Conservation (phyloP, 345 rosid genomes). For the Salix brachista region DNA sequence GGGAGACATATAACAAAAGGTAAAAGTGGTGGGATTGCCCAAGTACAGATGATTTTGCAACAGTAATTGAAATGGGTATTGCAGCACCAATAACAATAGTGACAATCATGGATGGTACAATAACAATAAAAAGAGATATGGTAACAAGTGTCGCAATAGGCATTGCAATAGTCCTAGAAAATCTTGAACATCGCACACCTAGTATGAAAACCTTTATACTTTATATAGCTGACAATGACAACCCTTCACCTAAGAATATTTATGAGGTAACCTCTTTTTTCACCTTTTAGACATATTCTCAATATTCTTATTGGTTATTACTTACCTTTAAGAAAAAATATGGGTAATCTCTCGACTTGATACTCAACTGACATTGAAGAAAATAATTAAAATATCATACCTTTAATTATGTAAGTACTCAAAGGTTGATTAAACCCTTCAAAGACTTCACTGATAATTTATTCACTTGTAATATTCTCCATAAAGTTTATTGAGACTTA, state of each 20-base stretch:
- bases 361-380: background rate
- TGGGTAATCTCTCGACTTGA: background rate
- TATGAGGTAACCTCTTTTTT: too few relatives aligned
- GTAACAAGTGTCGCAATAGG: too few relatives aligned
- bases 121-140: too few relatives aligned
- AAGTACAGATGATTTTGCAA: too few relatives aligned
- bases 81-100: too few relatives aligned
- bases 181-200: too few relatives aligned
- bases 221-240: background rate
- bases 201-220: too few relatives aligned
- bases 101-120: too few relatives aligned
- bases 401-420: background rate
- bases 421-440: background rate
- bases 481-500: background rate
- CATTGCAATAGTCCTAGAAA: too few relatives aligned
- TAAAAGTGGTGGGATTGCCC: background rate
- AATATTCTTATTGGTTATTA: background rate
- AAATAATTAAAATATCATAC: background rate
- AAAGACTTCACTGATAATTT: background rate
- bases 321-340: background rate
- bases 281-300: background rate
- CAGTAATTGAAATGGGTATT: too few relatives aligned
- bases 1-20: background rate
- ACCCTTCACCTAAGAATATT: background rate
- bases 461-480: fast-evolving